phyloP scores from a whole-genome alignment of 371 early-diverging fungal genomes.

The Nosema granulosis region DNA sequence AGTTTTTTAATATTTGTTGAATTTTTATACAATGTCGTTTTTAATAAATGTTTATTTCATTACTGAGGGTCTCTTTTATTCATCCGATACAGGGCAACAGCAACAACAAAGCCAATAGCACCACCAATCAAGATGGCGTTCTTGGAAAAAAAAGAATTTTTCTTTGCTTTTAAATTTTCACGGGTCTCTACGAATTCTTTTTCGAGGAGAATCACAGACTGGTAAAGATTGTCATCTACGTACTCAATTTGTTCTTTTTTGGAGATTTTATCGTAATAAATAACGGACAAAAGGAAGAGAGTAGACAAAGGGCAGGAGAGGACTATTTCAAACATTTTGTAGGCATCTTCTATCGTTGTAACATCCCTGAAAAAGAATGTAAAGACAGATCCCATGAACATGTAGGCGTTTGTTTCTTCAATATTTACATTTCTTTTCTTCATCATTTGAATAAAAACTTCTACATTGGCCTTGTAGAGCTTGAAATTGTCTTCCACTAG shows the following conservation, averaged over 20 bases:
- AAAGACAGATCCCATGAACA: conserved; percentile 53
- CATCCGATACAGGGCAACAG: conserved; percentile 30
- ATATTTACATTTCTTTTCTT: conserved; percentile 44
- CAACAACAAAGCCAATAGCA: conserved; percentile 34
- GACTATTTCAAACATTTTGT: conserved; percentile 50
- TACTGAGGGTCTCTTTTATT: conserved; percentile 17
- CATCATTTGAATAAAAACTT: conserved; percentile 60
- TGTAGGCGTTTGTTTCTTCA: conserved; percentile 8
- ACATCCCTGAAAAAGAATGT: conserved; percentile 57
- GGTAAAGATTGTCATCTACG: conserved; percentile 32
- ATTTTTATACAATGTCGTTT: background rate
- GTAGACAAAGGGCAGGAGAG: conserved; percentile 43
- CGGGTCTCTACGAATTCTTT: conserved; percentile 45
- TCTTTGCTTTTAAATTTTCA: conserved; percentile 15
- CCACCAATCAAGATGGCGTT: conserved; percentile 34
- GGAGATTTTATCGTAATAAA: conserved; percentile 37
- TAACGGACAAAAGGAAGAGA: conserved; percentile 48
- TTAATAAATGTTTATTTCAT: background rate
- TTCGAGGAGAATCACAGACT: conserved; percentile 30
- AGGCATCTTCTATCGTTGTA: conserved; percentile 43
- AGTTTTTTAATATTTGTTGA: too few relatives aligned
- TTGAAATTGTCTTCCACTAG: conserved; percentile 50
- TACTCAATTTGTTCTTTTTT: conserved; percentile 18
- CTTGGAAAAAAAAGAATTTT: background rate
- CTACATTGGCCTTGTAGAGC: conserved; percentile 47